phyloP scores from a whole-genome alignment of 1,139 yeast species.

The Petasospora fabianii region DNA sequence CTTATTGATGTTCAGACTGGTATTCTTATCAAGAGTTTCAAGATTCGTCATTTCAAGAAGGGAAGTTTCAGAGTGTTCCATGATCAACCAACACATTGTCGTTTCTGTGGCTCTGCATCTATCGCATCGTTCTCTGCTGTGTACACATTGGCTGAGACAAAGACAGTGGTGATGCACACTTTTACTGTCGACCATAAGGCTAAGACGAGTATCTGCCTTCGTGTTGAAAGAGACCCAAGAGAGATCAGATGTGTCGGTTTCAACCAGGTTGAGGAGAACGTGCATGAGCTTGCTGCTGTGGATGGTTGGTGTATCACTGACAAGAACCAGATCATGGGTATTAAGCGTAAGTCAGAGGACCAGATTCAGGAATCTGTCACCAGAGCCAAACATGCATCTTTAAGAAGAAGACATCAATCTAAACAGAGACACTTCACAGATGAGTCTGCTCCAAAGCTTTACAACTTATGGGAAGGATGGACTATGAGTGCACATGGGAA shows the following conservation, averaged over 20 bases:
- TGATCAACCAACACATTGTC: slow-evolving; percentile 82
- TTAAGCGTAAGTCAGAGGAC: slow-evolving; percentile 42
- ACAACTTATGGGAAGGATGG: slow-evolving; percentile 74
- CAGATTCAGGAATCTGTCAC: slow-evolving; percentile 25
- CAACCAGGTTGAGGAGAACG: slow-evolving; percentile 68
- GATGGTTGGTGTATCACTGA: slow-evolving; percentile 80
- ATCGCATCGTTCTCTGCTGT: slow-evolving; percentile 67
- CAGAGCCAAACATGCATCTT: slow-evolving; percentile 11
- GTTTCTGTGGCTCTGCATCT: slow-evolving; percentile 88
- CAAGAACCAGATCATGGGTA: slow-evolving; percentile 71
- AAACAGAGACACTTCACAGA: slow-evolving; percentile 9
- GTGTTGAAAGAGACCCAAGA: slow-evolving; percentile 89
- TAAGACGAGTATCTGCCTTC: slow-evolving; percentile 72
- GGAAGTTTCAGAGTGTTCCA: slow-evolving; percentile 66
- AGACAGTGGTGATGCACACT: slow-evolving; percentile 67
- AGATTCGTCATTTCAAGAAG: slow-evolving; percentile 61
- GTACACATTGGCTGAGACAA: slow-evolving; percentile 58
- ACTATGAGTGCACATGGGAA: slow-evolving; percentile 66
- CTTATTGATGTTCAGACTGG: slow-evolving; percentile 79
- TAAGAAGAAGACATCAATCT: slow-evolving; percentile 22
- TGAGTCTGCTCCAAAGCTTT: slow-evolving; percentile 22
- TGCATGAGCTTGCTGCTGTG: slow-evolving; percentile 60
- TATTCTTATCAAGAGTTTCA: slow-evolving; percentile 48
- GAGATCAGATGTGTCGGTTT: slow-evolving; percentile 88
- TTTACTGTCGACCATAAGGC: slow-evolving; percentile 70